Conservation (phyloP, 2,329 filamentous ascomycete genomes). For the Fusarium avenaceum region DNA sequence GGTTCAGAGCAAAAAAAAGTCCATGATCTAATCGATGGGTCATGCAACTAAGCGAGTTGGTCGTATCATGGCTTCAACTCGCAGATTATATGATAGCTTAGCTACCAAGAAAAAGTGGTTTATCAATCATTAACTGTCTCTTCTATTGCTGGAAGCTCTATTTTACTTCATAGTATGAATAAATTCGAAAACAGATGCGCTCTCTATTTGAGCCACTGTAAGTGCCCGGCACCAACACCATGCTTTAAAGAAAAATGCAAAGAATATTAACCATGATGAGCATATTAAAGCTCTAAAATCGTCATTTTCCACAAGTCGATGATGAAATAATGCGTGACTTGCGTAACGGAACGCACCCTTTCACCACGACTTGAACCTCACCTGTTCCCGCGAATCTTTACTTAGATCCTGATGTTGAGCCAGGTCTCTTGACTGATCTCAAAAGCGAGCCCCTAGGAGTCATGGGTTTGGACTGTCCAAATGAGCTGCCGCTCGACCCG, state of each 20-base stretch:
- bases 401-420: conserved; percentile 39
- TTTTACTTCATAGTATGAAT: not conserved
- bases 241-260: conserved; percentile 5
- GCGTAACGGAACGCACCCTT: no score
- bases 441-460: conserved; percentile 57
- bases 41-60: conserved; percentile 52
- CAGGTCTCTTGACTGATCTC: conserved; percentile 51
- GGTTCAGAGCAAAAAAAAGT: conserved; percentile 34
- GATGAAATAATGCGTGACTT: not conserved
- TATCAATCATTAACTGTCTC: not conserved
- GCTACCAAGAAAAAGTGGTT: not conserved
- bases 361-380: not conserved
- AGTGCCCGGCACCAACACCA: conserved; percentile 1
- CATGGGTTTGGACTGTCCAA: conserved; percentile 56
- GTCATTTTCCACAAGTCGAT: not conserved
- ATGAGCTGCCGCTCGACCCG: conserved; percentile 51
- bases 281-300: not conserved
- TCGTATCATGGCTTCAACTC: not conserved
- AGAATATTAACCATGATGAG: not conserved
- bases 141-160: not conserved
- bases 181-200: not conserved
- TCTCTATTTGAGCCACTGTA: not conserved
- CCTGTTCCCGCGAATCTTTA: not conserved
- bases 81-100: not conserved
- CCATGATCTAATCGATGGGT: conserved; percentile 46